Evolutionary conservation across 2,329 filamentous ascomycete species (phyloP).

Genomic region (Trichoderma asperellum): DNA sequence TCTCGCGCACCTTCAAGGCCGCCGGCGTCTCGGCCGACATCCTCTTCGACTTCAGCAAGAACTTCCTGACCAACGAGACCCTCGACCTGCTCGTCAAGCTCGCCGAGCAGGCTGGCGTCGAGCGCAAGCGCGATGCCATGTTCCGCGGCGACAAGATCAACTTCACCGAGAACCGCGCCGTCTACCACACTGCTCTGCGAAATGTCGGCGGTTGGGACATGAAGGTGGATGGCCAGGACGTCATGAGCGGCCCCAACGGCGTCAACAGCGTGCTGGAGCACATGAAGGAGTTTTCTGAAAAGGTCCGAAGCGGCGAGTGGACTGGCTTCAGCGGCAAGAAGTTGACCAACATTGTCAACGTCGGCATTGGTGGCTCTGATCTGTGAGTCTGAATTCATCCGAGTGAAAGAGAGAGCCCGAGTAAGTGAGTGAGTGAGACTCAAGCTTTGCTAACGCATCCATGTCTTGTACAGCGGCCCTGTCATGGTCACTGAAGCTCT

Average conservation of each 20-base stretch:
- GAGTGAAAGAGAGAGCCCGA: neutral
- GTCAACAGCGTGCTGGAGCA: conserved; percentile 91
- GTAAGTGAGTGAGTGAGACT: neutral
- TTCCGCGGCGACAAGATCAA: conserved; percentile 98
- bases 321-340: conserved; percentile 97
- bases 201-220: conserved; percentile 83
- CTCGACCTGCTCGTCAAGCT: conserved; percentile 84
- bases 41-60: conserved; percentile 99
- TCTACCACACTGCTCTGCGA: conserved; percentile 92
- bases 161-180: conserved; percentile 95
- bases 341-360: conserved; percentile 94
- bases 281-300: conserved; percentile 98
- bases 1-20: conserved; percentile 83
- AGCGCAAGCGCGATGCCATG: conserved; percentile 96
- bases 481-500: conserved; percentile 99
- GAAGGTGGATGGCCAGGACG: conserved; percentile 87
- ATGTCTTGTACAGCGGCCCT: conserved; percentile 67
- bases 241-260: conserved; percentile 85
- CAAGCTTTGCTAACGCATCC: conserved; percentile 3
- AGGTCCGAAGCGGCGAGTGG: conserved; percentile 93
- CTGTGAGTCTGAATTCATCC: conserved; percentile 64
- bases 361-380: conserved; percentile 97
- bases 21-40: conserved; percentile 79
- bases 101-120: conserved; percentile 85
- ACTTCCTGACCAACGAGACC: conserved; percentile 94